phyloP scores from a whole-genome alignment of 2,329 filamentous ascomycete genomes.

The Plectosphaerella plurivora region DNA sequence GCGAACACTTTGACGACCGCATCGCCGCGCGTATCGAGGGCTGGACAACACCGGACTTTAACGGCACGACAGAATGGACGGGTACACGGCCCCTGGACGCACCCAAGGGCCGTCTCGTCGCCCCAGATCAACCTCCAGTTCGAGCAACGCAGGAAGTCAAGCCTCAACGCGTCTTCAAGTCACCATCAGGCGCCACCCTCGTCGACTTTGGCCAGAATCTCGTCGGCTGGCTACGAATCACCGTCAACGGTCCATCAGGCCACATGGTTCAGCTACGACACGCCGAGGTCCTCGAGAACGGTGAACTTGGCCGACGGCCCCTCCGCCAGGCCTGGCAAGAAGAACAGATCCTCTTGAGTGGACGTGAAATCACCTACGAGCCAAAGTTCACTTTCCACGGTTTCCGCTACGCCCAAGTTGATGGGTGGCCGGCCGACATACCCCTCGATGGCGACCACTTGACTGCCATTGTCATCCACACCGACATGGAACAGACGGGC shows the following conservation, averaged over 20 bases:
- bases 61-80: neutral
- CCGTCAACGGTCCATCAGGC: slow-evolving; percentile 27
- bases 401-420: slow-evolving; percentile 46
- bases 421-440: slow-evolving; percentile 31
- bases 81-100: slow-evolving; percentile 8
- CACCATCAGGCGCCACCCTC: slow-evolving; percentile 37
- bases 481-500: slow-evolving; percentile 45
- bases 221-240: slow-evolving; percentile 43
- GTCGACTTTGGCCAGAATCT: slow-evolving; percentile 57
- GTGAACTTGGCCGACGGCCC: slow-evolving; percentile 34
- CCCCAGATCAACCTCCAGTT: slow-evolving; percentile 40
- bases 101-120: slow-evolving; percentile 26
- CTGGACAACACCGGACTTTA: slow-evolving; percentile 18
- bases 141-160: slow-evolving; percentile 25
- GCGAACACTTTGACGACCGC: slow-evolving; percentile 43
- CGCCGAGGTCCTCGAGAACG: slow-evolving; percentile 50
- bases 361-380: slow-evolving; percentile 24
- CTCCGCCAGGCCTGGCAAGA: slow-evolving; percentile 33
- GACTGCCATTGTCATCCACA: slow-evolving; percentile 36
- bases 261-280: slow-evolving; percentile 42
- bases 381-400: slow-evolving; percentile 49
- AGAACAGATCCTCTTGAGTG: neutral
- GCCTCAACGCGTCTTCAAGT: slow-evolving; percentile 22
- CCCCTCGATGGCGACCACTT: slow-evolving; percentile 14
- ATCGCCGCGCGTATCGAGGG: slow-evolving; percentile 21